Evolutionary conservation across 345 rosid species (phyloP).

Genomic region (Boechera retrofracta): DNA sequence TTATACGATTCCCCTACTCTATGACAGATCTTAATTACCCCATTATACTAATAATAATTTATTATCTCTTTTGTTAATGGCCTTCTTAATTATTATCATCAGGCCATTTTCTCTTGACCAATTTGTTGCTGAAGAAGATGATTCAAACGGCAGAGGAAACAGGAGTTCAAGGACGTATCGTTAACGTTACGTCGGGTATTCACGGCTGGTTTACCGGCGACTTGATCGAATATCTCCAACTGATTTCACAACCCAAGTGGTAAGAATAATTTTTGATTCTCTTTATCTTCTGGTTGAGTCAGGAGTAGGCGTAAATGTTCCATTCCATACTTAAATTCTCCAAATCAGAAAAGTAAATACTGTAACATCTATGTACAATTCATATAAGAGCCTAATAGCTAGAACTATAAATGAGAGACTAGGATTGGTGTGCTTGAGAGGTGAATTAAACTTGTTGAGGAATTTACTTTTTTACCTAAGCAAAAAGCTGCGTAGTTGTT

Average conservation of each 20-base stretch:
- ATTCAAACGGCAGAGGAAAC: conserved; percentile 68
- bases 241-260: conserved; percentile 75
- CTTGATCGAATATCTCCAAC: conserved; percentile 66
- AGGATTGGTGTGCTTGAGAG: conserved; percentile 28
- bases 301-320: not conserved
- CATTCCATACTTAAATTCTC: not conserved
- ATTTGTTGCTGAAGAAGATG: conserved; percentile 69
- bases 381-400: not conserved
- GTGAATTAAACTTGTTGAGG: not conserved
- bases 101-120: conserved; percentile 94
- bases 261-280: conserved; percentile 40
- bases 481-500: conserved; percentile 36
- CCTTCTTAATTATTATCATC: conserved; percentile 6
- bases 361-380: not conserved
- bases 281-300: not conserved
- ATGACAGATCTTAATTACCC: conserved; percentile 34
- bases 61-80: not conserved
- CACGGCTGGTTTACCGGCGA: conserved; percentile 94
- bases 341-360: not conserved
- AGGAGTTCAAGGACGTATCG: conserved; percentile 75
- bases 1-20: conserved; percentile 24
- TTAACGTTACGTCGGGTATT: conserved; percentile 86
- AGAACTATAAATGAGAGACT: conserved; percentile 22
- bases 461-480: conserved; percentile 16
- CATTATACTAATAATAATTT: not conserved